A percentile compares a stretch with the other conserved stretches of the same genome.
Evolutionary conservation across 805 yeast species (phyloP).

Genomic region (Kazachstania taianensis): DNA sequence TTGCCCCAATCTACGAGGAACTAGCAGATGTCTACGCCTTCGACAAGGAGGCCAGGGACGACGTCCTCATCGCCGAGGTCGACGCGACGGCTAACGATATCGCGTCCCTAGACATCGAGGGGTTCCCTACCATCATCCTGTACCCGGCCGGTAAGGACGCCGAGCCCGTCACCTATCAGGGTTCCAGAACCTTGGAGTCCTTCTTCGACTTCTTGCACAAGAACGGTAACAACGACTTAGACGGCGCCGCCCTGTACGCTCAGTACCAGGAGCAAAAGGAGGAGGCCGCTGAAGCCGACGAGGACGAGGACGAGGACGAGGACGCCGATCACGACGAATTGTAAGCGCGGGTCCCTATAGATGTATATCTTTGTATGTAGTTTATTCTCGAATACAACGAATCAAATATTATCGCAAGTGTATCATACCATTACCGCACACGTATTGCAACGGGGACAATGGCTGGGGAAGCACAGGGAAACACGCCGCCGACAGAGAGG

Average conservation of each 20-base stretch:
- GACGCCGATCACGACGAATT: constrained; percentile 28
- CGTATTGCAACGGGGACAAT: neutral
- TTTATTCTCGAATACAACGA: neutral
- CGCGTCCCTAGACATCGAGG: constrained; percentile 57
- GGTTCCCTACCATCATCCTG: constrained; percentile 87
- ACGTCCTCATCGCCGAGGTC: constrained; percentile 71
- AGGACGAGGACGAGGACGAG: constrained; percentile 11
- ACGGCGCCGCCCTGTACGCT: constrained; percentile 35
- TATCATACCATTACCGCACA: neutral
- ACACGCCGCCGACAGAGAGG: constrained; percentile 8
- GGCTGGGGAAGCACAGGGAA: neutral
- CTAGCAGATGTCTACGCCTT: constrained; percentile 58
- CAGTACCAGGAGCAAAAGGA: constrained; percentile 14
- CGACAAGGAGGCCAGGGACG: constrained; percentile 37
- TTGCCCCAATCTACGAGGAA: constrained; percentile 85
- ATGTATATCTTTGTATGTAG: neutral
- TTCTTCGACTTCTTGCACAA: constrained; percentile 63
- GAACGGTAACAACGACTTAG: constrained; percentile 52
- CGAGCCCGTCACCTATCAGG: constrained; percentile 54
- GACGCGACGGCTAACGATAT: constrained; percentile 91
- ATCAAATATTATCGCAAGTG: neutral
- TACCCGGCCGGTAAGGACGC: constrained; percentile 80
- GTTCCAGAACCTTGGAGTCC: constrained; percentile 65
- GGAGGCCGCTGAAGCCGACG: constrained; percentile 11
- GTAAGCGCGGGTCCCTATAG: constrained; percentile 7